Evolutionary conservation across 208 protist species (phyloP).

Genomic region (Trypanosoma theileri): DNA sequence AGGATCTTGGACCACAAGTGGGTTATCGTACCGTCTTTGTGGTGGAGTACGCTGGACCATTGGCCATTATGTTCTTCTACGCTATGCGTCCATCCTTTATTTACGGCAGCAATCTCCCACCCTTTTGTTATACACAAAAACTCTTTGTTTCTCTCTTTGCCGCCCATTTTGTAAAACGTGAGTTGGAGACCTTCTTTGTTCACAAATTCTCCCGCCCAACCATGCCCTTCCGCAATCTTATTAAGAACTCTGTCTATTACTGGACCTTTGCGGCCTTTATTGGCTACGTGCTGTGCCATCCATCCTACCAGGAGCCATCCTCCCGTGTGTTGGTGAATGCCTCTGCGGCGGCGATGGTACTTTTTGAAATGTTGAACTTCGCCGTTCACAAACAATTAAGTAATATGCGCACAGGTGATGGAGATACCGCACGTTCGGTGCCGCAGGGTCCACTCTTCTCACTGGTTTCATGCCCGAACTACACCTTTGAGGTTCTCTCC

Average conservation of each 20-base stretch:
- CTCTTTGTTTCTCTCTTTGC: constrained; percentile 82
- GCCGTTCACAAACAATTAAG: constrained; percentile 88
- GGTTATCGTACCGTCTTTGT: constrained; percentile 94
- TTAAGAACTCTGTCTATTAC: constrained; percentile 97
- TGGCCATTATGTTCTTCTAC: constrained; percentile 91
- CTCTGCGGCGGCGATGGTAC: constrained; percentile 49
- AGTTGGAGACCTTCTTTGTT: constrained; percentile 94
- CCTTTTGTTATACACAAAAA: constrained; percentile 70
- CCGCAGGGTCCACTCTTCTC: constrained; percentile 88
- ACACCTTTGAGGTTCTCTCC: constrained; percentile 93
- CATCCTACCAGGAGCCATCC: constrained; percentile 76
- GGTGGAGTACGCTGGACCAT: constrained; percentile 93
- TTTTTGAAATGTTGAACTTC: constrained; percentile 92
- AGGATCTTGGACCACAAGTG: constrained; percentile 93
- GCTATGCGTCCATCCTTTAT: constrained; percentile 68
- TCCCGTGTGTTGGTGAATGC: constrained; percentile 42
- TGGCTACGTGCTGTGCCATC: constrained; percentile 89
- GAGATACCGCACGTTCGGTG: constrained; percentile 70
- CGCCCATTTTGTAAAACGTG: constrained; percentile 93
- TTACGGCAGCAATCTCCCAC: constrained; percentile 44
- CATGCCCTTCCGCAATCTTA: constrained; percentile 94
- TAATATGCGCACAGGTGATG: constrained; percentile 79
- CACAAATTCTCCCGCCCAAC: constrained; percentile 94
- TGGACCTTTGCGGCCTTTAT: constrained; percentile 92
- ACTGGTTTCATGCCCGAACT: constrained; percentile 94